phyloP scores from a whole-genome alignment of 2,329 filamentous ascomycete species.

The Beauveria bassiana region DNA sequence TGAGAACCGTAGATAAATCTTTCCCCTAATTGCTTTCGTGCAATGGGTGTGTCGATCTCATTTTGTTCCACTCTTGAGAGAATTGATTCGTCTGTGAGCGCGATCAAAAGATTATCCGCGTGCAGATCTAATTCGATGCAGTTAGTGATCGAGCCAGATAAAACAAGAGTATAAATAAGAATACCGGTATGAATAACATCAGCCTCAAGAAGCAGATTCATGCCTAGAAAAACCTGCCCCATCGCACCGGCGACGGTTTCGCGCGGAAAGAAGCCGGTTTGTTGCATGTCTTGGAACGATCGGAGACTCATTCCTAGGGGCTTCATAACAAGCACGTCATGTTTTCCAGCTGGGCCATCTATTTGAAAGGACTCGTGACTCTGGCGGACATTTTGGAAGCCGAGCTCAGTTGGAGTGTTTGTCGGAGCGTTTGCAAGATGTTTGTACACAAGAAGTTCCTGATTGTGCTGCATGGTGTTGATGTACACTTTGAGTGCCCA shows the following conservation, averaged over 20 bases:
- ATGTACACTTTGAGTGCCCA: conserved; percentile 28
- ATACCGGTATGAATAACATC: neutral
- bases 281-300: conserved; percentile 24
- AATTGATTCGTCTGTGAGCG: conserved; percentile 22
- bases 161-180: neutral
- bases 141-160: neutral
- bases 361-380: conserved; percentile 29
- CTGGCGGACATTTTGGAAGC: conserved; percentile 19
- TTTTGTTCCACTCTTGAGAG: conserved; percentile 23
- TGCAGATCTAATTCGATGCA: conserved; percentile 23
- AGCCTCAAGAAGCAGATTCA: neutral
- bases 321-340: conserved; percentile 26
- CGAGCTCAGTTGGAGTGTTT: neutral
- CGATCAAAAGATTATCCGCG: conserved; percentile 29
- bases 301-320: conserved; percentile 31
- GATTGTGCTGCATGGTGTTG: conserved; percentile 20
- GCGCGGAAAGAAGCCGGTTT: neutral
- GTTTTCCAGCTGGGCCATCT: conserved; percentile 22
- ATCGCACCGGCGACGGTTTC: neutral
- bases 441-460: conserved; percentile 22
- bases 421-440: conserved; percentile 17
- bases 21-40: conserved; percentile 22
- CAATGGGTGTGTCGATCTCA: conserved; percentile 23
- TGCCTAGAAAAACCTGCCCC: neutral
- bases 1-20: conserved; percentile 25